phyloP scores from a whole-genome alignment of 164 flowering plant genomes.

The Vitis rotundifolia region DNA sequence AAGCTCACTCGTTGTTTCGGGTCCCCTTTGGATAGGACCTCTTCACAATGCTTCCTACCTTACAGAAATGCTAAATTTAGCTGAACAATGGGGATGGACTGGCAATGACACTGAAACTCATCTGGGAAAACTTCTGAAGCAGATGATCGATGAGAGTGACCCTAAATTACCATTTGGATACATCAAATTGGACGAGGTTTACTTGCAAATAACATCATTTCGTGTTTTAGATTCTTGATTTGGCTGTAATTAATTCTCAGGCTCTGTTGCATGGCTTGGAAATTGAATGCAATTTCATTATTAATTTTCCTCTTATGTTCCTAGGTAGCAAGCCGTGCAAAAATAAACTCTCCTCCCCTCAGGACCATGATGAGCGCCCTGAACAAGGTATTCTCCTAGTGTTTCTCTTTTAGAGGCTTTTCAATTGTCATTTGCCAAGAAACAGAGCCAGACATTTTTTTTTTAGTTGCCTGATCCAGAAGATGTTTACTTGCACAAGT shows the following conservation, averaged over 20 bases:
- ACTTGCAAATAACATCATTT: background rate
- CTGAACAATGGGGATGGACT: conserved; percentile 71
- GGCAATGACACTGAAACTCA: conserved; percentile 32
- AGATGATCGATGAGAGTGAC: conserved; percentile 79
- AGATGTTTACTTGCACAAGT: too few species aligned
- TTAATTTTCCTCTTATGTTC: background rate
- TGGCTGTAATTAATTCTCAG: too few species aligned
- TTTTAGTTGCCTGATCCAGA: too few species aligned
- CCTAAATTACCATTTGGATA: conserved; percentile 77
- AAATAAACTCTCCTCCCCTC: conserved; percentile 71
- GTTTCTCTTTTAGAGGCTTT: background rate
- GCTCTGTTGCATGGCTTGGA: too few species aligned
- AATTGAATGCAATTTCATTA: background rate
- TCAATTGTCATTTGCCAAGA: background rate
- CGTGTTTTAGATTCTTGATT: too few species aligned
- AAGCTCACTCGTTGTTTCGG: conserved; percentile 65
- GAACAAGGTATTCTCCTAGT: conserved; percentile 46
- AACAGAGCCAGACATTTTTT: background rate
- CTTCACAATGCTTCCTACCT: conserved; percentile 60
- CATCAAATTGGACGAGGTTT: conserved; percentile 84
- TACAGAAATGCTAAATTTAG: conserved; percentile 61
- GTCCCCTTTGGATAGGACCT: conserved; percentile 99
- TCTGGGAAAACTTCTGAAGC: conserved; percentile 65
- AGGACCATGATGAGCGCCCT: conserved; percentile 46
- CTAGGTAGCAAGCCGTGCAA: conserved; percentile 82